Evolutionary conservation across 140 eudicot species (phyloP).

Genomic region (Ambrosia hybrid): DNA sequence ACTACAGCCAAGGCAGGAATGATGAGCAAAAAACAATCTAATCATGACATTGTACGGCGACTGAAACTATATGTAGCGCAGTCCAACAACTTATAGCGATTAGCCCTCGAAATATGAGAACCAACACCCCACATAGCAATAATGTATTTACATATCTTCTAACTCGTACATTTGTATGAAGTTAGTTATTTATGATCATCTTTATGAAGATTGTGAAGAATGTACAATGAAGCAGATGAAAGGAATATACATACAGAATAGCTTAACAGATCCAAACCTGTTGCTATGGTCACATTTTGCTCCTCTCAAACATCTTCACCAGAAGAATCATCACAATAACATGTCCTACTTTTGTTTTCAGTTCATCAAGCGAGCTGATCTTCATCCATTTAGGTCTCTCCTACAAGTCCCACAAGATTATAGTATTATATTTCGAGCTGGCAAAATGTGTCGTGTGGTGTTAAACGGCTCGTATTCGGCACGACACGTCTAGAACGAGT

Average conservation of each 20-base stretch:
- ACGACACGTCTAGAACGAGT: no score
- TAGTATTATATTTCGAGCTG: neutral
- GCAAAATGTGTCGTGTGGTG: neutral
- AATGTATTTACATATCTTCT: constrained; percentile 21
- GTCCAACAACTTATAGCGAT: no score
- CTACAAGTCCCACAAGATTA: constrained; percentile 34
- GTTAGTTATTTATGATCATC: constrained; percentile 28
- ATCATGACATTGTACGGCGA: no score
- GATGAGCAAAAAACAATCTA: no score
- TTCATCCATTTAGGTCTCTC: constrained; percentile 99
- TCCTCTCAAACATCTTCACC: constrained; percentile 97
- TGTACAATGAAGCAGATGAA: constrained; percentile 93
- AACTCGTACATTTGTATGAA: neutral
- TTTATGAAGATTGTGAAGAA: constrained; percentile 85
- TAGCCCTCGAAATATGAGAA: neutral
- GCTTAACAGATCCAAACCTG: constrained; percentile 88
- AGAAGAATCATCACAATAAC: constrained; percentile 98
- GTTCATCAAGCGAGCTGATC: constrained; percentile 87
- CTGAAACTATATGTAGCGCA: no score
- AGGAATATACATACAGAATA: constrained; percentile 84
- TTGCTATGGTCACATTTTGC: constrained; percentile 93
- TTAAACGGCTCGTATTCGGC: no score
- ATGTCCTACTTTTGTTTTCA: constrained; percentile 97
- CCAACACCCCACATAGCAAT: neutral
- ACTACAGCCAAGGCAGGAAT: no score